phyloP scores from a whole-genome alignment of 2,329 filamentous ascomycete species.

The Trematosphaeria pertusa region DNA sequence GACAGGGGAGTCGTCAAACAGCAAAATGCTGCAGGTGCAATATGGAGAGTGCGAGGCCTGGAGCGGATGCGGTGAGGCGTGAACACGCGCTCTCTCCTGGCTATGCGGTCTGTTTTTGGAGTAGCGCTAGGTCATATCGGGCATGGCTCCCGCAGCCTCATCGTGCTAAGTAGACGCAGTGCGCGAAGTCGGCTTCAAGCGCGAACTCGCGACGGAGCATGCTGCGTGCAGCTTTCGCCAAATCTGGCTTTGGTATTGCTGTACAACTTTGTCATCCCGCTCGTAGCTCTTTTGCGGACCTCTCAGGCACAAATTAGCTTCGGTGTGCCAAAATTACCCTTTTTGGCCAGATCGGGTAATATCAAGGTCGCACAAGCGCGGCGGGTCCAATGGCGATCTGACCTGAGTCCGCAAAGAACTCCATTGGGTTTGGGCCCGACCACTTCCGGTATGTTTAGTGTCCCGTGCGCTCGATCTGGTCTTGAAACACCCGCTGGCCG shows the following conservation, averaged over 20 bases:
- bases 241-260: slow-evolving; percentile 10
- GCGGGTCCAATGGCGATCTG: slow-evolving; percentile 3
- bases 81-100: background rate
- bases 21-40: slow-evolving; percentile 13
- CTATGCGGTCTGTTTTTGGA: slow-evolving; percentile 4
- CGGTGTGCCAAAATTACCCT: slow-evolving; percentile 7
- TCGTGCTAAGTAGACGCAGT: slow-evolving; percentile 15
- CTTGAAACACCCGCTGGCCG: slow-evolving; percentile 7
- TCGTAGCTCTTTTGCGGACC: slow-evolving; percentile 8
- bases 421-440: slow-evolving; percentile 3
- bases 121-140: slow-evolving; percentile 3
- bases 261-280: background rate
- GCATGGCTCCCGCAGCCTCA: slow-evolving; percentile 15
- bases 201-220: slow-evolving; percentile 9
- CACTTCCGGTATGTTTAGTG: slow-evolving; percentile 13
- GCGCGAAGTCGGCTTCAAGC: slow-evolving; percentile 1
- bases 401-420: background rate
- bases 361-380: slow-evolving; percentile 8
- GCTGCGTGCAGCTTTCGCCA: slow-evolving; percentile 17
- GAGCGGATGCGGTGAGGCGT: background rate
- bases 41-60: slow-evolving; percentile 3
- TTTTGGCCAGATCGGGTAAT: slow-evolving; percentile 20
- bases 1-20: background rate
- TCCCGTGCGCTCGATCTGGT: slow-evolving; percentile 6
- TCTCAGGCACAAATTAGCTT: slow-evolving; percentile 17